Evolutionary conservation across 2,329 filamentous ascomycete genomes (phyloP).

Genomic region (Paecilomyces sp.): DNA sequence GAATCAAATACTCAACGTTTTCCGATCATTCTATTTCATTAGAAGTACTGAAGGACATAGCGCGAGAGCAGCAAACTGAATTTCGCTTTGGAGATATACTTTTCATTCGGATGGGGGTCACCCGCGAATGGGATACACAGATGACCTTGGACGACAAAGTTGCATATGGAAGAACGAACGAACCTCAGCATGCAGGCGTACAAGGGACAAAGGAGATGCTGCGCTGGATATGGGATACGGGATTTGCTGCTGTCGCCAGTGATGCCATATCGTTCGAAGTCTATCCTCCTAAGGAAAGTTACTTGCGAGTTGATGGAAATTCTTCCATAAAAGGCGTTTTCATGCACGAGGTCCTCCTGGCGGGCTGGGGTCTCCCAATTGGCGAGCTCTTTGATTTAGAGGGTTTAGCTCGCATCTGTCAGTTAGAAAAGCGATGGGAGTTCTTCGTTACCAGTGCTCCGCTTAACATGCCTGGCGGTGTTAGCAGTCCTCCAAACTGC

Average conservation of each 20-base stretch:
- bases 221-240: background rate
- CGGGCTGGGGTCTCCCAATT: background rate
- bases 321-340: no score
- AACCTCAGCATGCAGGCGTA: background rate
- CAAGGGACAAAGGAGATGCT: background rate
- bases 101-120: background rate
- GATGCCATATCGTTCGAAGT: background rate
- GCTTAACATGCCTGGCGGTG: background rate
- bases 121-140: background rate
- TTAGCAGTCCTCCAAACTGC: background rate
- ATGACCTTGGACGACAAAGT: background rate
- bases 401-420: background rate
- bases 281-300: background rate
- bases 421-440: background rate
- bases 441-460: background rate
- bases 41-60: background rate
- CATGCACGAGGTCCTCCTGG: background rate
- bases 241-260: background rate
- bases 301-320: background rate
- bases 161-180: background rate
- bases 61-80: background rate
- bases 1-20: background rate
- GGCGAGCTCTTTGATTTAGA: slow-evolving; percentile 1
- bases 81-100: background rate
- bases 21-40: background rate